phyloP scores from a whole-genome alignment of 2,329 filamentous ascomycete species.

The Penicillium sp. region DNA sequence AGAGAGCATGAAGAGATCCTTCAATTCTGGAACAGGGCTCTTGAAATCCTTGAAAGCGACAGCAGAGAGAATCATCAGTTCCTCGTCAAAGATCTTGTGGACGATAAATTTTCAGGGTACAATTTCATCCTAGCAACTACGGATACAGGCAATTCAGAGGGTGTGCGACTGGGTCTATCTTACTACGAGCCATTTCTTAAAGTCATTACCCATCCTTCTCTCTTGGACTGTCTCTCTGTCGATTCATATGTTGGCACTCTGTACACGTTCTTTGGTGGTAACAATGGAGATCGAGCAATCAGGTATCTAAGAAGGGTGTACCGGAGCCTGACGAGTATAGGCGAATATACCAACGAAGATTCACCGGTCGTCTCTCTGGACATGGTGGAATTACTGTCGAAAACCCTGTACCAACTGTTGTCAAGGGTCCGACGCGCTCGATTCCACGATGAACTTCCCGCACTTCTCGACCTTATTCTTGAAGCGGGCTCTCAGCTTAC shows the following conservation, averaged over 20 bases:
- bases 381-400: conserved; percentile 7
- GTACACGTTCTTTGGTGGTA: conserved; percentile 8
- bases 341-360: not conserved
- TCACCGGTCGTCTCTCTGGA: not conserved
- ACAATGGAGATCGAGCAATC: conserved; percentile 16
- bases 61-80: conserved; percentile 8
- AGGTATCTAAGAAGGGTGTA: conserved; percentile 6
- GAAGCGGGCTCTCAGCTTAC: not conserved
- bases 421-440: conserved; percentile 6
- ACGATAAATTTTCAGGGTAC: conserved; percentile 3
- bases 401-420: conserved; percentile 9
- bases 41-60: conserved; percentile 9
- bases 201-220: conserved; percentile 11
- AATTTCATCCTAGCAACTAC: conserved; percentile 9
- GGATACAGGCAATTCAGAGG: not conserved
- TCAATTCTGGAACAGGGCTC: conserved; percentile 10
- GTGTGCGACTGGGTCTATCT: not conserved
- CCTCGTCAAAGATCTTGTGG: conserved; percentile 11
- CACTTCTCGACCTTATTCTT: not conserved
- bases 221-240: conserved; percentile 11
- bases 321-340: not conserved
- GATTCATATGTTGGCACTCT: conserved; percentile 14
- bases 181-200: conserved; percentile 9
- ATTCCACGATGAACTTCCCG: conserved; percentile 6
- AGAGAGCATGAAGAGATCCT: not conserved